Base-by-base conservation (phyloP, 139 green algal genomes). In the Tetradesmus obliquus region DNA sequence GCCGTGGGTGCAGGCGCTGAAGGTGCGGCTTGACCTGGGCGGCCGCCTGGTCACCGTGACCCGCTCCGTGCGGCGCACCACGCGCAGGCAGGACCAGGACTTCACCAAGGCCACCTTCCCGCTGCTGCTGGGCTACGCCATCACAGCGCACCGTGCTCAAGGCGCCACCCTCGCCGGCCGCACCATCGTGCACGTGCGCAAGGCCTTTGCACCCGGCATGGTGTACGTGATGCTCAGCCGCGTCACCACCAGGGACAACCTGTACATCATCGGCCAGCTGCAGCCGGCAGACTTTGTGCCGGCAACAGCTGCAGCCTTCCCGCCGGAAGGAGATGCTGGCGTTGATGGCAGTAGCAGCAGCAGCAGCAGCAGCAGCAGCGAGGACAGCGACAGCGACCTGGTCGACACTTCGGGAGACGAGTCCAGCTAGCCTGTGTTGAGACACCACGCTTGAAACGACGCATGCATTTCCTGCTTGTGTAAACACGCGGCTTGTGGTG, bases 201-300 rank as follows among this genome's bases (percentile, higher is more conserved):
- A 5, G 2, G 86, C 55, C 54, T 90, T 90, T n/a, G n/a, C 86
- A 3, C 71, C 86, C 7, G 86, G 62, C 15, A 72, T 66, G 15
- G 5, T 82, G 66, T 90, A 90, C 69, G 86, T 90, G 12, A 83
- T 83, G 86, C 86, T 90, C 6, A 82, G 57, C 5, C 62, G 86
- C 17, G 86, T 82, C 0, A 82, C 86, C 24, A 60, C n/a, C n/a
- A 55, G 79, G 5, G 79, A 55, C 0, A 55, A 57, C 45, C n/a
- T 85, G 79, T n/a, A 10, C n/a, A 55, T 85, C n/a, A 17, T 85
- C 3, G 79, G 79, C 8, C 12, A 57, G 9, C 79, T 85, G 45
- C 8, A 85, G n/a, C 45, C 79, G 7, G n/a, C 5, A 17, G n/a
- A 85, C 45, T 60, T 85, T 20, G 79, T 85, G 19, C 79, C 79